Base-by-base conservation (phyloP, 176 grass and related monocot species). In the Elymus sibiricus region DNA sequence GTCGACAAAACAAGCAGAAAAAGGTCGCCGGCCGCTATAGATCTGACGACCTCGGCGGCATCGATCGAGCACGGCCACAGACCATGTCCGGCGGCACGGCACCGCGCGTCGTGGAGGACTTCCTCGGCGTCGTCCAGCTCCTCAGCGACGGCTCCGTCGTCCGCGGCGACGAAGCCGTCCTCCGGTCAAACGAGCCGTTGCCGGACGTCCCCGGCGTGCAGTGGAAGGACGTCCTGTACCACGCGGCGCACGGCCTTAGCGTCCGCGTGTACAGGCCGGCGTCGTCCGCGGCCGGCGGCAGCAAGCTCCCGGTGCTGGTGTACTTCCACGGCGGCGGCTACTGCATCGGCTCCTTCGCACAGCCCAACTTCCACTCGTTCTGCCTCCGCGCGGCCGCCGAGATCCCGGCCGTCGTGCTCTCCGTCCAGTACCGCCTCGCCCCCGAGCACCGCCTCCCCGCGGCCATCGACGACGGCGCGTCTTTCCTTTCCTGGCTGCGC, bases 371-470 rank as follows among this genome's bases (percentile, higher is more conserved):
- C 88, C 83, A 89, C 78, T 0, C 61, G 11, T 58, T 64, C 47
- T 82, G 83, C 88, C 83, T 77, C 21, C 83, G 88, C n/a, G 47
- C 81, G 49, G 78, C 83, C 4, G 12, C 22, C 7, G 82, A 85
- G 76, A 67, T 89, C 1, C 67, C 56, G 7, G 81, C 83, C 44
- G 56, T 95, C 28, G 86, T 77, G 16, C 46, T 93, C 63, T 95
- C 93, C 16, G 80, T 78, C 4, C 70, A 95, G 53, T 95, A 95
- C 70, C 91, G 91, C 77, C 91, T 90, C 27, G 88, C 56, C 5
- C 93, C 88, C 13, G 93, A 95, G 83, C 86, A 95, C 70, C 80
- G 86, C 10, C 39, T 95, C 78, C 91, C 88, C 0, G 65, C 74
- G 4, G 88, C 90, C 68, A 85, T 89, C 44, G 76, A 95, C 11